Base-by-base conservation (phyloP, 768 basidiomycete species). In the Tricholomella constricta region DNA sequence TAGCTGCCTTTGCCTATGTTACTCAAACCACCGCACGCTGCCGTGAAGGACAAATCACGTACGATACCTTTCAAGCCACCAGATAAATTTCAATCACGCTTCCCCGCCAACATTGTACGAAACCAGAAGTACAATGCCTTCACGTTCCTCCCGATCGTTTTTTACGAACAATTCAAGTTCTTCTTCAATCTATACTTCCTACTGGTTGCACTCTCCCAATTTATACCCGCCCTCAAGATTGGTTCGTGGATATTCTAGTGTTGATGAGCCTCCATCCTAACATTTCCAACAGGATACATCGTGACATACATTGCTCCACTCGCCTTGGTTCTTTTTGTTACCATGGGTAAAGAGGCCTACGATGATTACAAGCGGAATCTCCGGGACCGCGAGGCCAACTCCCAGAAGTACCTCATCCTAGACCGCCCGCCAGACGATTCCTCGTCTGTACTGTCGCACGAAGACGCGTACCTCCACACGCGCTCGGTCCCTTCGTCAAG, bases 111-210 rank as follows among this genome's bases (percentile, higher is more conserved):
- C 71, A 86, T 88, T 43, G 91, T 97, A 51, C 87, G 91, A 61
- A 99, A 99, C 63, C 96, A 98, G 71, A 99, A 99, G 76, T 98
- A 98, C 79, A 96, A 95, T 67, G 78, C 90, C 48, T 82, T 92
- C 73, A 94, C 91, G n/a, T 99, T 99, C 78, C 81, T 99, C 9
- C 97, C 97, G 3, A 83, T 98, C 59, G 95, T 98, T 40, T 84
- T 98, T 68, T 98, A 98, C 70, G 95, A 98, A 69, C 96, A 98
- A 69, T 99, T 98, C 87, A 98, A 98, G 72, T 98, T 96, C 79
- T 99, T 99, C 77, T 98, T 97, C 84, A 99, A 98, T 67, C 80
- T 98, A 6, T 99, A 98, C 71, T 99, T 99, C 67, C 83, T 98
- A 10, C 86, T 98, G 20, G 97, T 99, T 32, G 97, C 97, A 0